These are phyloP conservation scores for Kwoniella europaea DNA, from an alignment of 768 basidiomycete species.

Conservation along the genomic window DNA sequence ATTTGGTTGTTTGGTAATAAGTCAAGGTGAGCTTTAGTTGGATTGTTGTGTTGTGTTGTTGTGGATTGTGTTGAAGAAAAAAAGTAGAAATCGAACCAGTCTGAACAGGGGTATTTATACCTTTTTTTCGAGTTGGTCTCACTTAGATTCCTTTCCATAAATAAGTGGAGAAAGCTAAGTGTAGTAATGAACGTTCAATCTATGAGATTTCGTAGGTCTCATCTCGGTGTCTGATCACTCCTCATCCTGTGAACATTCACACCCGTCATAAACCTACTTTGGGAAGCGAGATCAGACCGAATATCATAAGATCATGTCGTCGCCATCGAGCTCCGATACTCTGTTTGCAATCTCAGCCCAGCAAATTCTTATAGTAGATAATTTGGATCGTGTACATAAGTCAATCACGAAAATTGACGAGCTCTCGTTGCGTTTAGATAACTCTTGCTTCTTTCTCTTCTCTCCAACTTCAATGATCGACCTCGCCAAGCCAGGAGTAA, in stretches of 20 bases:
- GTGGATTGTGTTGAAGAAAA: constrained; percentile 7
- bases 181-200: too few species aligned
- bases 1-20: not conserved
- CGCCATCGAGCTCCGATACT: not conserved
- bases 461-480: too few species aligned
- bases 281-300: constrained; percentile 4
- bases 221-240: not conserved
- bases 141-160: not conserved
- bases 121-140: not conserved
- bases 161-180: too few species aligned
- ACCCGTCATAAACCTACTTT: not conserved
- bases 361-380: not conserved
- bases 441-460: not conserved
- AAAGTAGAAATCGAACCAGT: not conserved
- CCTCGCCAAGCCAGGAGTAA: too few species aligned
- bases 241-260: not conserved
- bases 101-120: constrained; percentile 15
- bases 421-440: not conserved
- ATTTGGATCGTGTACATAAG: too few species aligned
- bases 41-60: not conserved
- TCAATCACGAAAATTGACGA: not conserved
- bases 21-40: not conserved
- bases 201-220: not conserved
- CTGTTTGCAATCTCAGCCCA: not conserved
- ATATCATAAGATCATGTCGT: not conserved